Evolutionary conservation across 2,329 filamentous ascomycete genomes (phyloP), one percentile per base, ranked within the genome.

Genomic region (Myriangium duriaei): DNA sequence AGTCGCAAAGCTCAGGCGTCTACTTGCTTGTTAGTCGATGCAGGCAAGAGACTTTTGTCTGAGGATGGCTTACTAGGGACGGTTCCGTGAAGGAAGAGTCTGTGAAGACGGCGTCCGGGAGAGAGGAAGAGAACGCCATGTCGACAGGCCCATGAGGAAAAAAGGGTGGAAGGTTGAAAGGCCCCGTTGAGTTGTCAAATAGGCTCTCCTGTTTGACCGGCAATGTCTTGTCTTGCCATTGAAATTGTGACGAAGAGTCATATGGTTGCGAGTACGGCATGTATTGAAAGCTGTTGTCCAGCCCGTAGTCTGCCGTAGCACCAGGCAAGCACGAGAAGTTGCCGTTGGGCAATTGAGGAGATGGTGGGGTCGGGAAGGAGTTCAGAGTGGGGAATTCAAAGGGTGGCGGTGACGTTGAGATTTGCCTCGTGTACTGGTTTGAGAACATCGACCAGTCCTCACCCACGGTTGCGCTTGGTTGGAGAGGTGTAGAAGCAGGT

Each of bases 1-100:
- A 79, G 56, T 81, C 78, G 51, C 78, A 81, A 50, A 85, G 72
- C 54, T 81, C 77, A 62, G 81, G 81, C 59, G 81, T 85, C 81
- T 86, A 63, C 34, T 29, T 33, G 28, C 32, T 42, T 33, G 26
- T 40, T 40, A 37, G 32, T 29, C 54, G 48, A 56, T 7, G 36
- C 39, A 41, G 12, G 42, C 30, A 35, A 46, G 31, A 36, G 43
- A 41, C 37, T 47, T 43, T 45, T 44, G 43, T 46, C n/a, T 40
- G 45, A 38, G 42, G 42, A 44, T 36, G 52, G 49, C 52, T 52
- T 35, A 49, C 48, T 47, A 42, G 40, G 40, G 39, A 33, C 39
- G 43, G 42, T 37, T 39, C 47, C 48, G 52, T 24, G 28, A 35
- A n/a, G 42, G 45, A 36, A 66, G 58, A 64, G 63, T 77, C 81